These are phyloP conservation scores for Malassezia sympodialis DNA, from an alignment of 1,284 basidiomycete species.

Conservation along the genomic window DNA sequence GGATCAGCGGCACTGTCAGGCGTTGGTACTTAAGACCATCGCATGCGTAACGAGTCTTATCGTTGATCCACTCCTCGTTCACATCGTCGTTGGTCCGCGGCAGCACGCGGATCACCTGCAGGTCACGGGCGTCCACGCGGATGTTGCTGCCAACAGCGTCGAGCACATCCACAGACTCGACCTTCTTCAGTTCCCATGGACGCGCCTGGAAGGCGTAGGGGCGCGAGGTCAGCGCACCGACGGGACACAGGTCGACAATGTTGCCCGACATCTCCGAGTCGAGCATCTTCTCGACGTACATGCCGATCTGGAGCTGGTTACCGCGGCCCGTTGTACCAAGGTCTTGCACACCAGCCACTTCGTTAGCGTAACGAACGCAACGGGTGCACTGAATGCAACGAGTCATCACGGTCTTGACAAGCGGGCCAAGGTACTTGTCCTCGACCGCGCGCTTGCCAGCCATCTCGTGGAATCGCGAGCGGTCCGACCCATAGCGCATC, in stretches of 20 bases:
- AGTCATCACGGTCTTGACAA: conserved; percentile 99
- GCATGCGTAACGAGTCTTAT: conserved; percentile 94
- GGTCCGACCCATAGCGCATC: conserved; percentile 96
- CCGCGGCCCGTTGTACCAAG: conserved; percentile 93
- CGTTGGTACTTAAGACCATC: conserved; percentile 94
- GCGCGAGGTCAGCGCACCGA: conserved; percentile 94
- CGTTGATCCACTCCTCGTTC: conserved; percentile 99
- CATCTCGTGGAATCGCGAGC: conserved; percentile 94
- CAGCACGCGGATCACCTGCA: conserved; percentile 93
- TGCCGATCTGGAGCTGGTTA: conserved; percentile 97
- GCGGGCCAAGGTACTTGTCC: conserved; percentile 94
- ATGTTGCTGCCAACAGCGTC: conserved; percentile 98
- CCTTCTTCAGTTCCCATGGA: conserved; percentile 97
- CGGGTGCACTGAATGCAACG: conserved; percentile 99
- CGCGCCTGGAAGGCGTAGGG: conserved; percentile 94
- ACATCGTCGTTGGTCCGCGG: conserved; percentile 94
- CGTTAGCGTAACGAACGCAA: conserved; percentile 96
- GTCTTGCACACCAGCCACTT: conserved; percentile 96
- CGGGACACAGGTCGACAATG: conserved; percentile 85
- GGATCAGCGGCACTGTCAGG: conserved; percentile 80
- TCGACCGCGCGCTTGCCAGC: conserved; percentile 95
- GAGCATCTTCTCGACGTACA: conserved; percentile 95
- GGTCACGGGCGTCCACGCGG: conserved; percentile 85
- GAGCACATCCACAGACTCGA: conserved; percentile 92
- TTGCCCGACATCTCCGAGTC: conserved; percentile 96